Percentiles rank a stretch among this genome's conserved stretches.
These are phyloP conservation scores for Glarea lozoyensis DNA, from an alignment of 495 filamentous ascomycete genomes.

Conservation along the genomic window DNA sequence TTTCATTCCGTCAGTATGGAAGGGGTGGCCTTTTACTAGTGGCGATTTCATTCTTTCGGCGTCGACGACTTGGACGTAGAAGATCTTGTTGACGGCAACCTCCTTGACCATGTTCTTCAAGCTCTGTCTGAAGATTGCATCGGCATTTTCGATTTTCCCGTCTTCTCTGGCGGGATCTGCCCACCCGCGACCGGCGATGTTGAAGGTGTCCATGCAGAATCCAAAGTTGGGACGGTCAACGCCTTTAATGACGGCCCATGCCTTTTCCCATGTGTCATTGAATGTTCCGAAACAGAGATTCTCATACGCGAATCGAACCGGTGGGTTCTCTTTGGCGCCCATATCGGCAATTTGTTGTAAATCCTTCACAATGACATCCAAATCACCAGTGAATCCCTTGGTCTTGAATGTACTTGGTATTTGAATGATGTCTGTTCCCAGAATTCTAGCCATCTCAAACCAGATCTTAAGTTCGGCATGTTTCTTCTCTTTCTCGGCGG, in stretches of 20 bases:
- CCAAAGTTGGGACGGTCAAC: slow-evolving; percentile 62
- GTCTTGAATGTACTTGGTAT: slow-evolving; percentile 63
- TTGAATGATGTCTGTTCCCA: slow-evolving; percentile 69
- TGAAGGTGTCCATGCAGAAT: slow-evolving; percentile 80
- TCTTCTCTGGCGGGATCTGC: slow-evolving; percentile 55
- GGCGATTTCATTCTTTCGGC: slow-evolving; percentile 54
- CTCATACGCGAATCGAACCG: slow-evolving; percentile 63
- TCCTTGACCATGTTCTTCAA: slow-evolving; percentile 44
- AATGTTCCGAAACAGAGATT: slow-evolving; percentile 79
- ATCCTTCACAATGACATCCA: slow-evolving; percentile 46
- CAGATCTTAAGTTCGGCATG: slow-evolving; percentile 60
- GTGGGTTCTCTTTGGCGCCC: slow-evolving; percentile 44
- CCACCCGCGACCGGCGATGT: slow-evolving; percentile 69
- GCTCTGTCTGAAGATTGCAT: slow-evolving; percentile 45
- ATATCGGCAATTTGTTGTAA: slow-evolving; percentile 57
- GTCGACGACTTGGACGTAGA: slow-evolving; percentile 75
- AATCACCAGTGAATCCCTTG: slow-evolving; percentile 44
- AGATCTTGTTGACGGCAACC: slow-evolving; percentile 61
- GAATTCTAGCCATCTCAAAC: slow-evolving; percentile 64
- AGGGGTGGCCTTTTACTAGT: slow-evolving; percentile 52
- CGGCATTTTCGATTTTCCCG: slow-evolving; percentile 49
- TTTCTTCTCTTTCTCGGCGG: slow-evolving; percentile 51
- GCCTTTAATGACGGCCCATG: slow-evolving; percentile 56
- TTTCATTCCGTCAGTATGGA: slow-evolving; percentile 53
- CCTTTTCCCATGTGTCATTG: slow-evolving; percentile 59